Evolutionary conservation across 768 basidiomycete species (phyloP).

Genomic region (Phlebiopsis flavidoalba): DNA sequence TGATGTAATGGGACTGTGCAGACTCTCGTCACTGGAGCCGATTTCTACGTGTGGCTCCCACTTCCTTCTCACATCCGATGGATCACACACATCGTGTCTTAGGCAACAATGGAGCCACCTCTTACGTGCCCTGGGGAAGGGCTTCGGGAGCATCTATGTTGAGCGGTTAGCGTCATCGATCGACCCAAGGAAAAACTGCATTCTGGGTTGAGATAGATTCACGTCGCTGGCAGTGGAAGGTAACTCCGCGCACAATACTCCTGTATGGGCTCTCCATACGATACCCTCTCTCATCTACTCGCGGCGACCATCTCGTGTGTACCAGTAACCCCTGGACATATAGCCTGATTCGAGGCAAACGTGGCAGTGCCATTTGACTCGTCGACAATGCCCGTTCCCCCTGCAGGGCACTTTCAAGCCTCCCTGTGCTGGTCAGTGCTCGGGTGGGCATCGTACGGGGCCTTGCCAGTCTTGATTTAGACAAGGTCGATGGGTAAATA

Average conservation of each 20-base stretch:
- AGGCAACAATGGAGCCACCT: slow-evolving; percentile 67
- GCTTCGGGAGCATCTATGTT: slow-evolving; percentile 47
- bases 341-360: slow-evolving; percentile 28
- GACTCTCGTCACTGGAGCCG: slow-evolving; percentile 50
- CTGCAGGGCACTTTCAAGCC: no score
- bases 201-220: slow-evolving; percentile 32
- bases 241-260: slow-evolving; percentile 54
- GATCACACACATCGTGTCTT: slow-evolving; percentile 47
- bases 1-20: slow-evolving; percentile 32
- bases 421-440: no score
- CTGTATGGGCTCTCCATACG: slow-evolving; percentile 56
- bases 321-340: slow-evolving; percentile 64
- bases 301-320: slow-evolving; percentile 63
- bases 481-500: slow-evolving; percentile 35
- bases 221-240: slow-evolving; percentile 46
- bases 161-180: slow-evolving; percentile 43
- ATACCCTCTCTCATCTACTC: slow-evolving; percentile 56
- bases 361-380: slow-evolving; percentile 17
- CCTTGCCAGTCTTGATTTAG: no score
- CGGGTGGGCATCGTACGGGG: no score
- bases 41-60: slow-evolving; percentile 70
- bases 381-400: no score
- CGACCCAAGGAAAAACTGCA: slow-evolving; percentile 20
- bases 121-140: slow-evolving; percentile 75
- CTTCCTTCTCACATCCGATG: slow-evolving; percentile 58